phyloP scores from a whole-genome alignment of 2,329 filamentous ascomycete species.

The Aspergillus neotritici region DNA sequence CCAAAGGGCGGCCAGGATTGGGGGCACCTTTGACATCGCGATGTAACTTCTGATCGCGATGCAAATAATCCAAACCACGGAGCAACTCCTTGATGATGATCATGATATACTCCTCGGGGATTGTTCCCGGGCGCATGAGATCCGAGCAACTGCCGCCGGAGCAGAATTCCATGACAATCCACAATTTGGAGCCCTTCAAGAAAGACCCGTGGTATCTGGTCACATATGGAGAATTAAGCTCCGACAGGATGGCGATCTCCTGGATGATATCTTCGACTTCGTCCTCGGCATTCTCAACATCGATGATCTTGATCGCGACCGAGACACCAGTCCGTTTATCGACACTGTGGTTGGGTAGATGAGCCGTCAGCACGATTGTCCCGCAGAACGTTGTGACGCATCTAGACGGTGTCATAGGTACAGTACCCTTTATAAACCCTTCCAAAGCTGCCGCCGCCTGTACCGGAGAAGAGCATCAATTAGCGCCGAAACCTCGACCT shows the following conservation, averaged over 20 bases:
- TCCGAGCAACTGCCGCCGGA: slow-evolving; percentile 94
- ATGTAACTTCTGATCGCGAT: slow-evolving; percentile 92
- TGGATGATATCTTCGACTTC: slow-evolving; percentile 99
- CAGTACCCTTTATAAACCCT: slow-evolving; percentile 96
- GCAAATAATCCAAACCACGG: slow-evolving; percentile 84
- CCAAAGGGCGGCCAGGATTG: neutral
- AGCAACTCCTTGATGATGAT: slow-evolving; percentile 90
- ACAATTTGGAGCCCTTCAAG: slow-evolving; percentile 89
- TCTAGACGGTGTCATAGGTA: slow-evolving; percentile 37
- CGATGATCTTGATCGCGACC: slow-evolving; percentile 97
- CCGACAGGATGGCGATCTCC: slow-evolving; percentile 94
- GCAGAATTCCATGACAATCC: slow-evolving; percentile 99
- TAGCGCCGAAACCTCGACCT: neutral
- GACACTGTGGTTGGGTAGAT: slow-evolving; percentile 51
- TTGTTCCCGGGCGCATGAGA: slow-evolving; percentile 85
- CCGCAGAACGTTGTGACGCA: neutral
- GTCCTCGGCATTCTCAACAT: slow-evolving; percentile 97
- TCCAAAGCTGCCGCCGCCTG: slow-evolving; percentile 94
- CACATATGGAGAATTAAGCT: slow-evolving; percentile 91
- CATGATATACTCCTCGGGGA: slow-evolving; percentile 92
- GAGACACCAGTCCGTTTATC: slow-evolving; percentile 89
- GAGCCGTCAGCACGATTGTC: slow-evolving; percentile 1
- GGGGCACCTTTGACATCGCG: slow-evolving; percentile 84
- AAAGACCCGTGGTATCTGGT: slow-evolving; percentile 98
- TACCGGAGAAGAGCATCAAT: slow-evolving; percentile 18